phyloP scores from a whole-genome alignment of 192 early-diverging fungal species.

The Coemansia pectinata region DNA sequence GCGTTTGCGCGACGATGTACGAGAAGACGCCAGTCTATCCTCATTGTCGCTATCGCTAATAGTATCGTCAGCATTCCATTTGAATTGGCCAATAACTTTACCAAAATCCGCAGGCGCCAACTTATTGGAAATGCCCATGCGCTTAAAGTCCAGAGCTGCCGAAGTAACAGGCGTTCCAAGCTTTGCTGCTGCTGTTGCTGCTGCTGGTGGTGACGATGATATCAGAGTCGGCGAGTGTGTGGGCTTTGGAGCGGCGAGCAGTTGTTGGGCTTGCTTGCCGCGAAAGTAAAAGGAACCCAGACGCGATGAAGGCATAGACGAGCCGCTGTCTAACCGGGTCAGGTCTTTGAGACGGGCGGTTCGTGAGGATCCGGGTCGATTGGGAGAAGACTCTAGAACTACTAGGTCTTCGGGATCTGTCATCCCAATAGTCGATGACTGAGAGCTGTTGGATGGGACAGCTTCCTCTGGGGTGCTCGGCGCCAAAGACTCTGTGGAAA shows the following conservation, averaged over 20 bases:
- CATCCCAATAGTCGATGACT: slow-evolving; percentile 33
- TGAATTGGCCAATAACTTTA: slow-evolving; percentile 16
- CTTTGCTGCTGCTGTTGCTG: neutral
- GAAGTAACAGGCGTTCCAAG: neutral
- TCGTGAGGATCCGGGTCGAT: slow-evolving; percentile 33
- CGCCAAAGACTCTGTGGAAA: slow-evolving; percentile 18
- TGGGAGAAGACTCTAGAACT: slow-evolving; percentile 52
- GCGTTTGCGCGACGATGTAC: slow-evolving; percentile 20
- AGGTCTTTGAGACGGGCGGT: neutral
- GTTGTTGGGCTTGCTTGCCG: slow-evolving; percentile 7
- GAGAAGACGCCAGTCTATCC: neutral
- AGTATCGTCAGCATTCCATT: neutral
- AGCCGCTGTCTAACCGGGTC: neutral
- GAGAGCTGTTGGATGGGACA: slow-evolving; percentile 10
- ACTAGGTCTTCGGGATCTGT: slow-evolving; percentile 29
- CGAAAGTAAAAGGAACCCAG: slow-evolving; percentile 46
- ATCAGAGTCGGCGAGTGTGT: neutral
- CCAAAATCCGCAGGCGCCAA: slow-evolving; percentile 14
- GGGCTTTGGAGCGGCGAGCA: neutral
- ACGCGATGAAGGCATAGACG: neutral
- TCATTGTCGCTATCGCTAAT: slow-evolving; percentile 1
- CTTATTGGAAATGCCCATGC: neutral
- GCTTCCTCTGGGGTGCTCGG: slow-evolving; percentile 34
- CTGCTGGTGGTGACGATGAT: neutral
- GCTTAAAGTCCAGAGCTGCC: neutral